Evolutionary conservation across 1,284 basidiomycete genomes (phyloP), one percentile per base, ranked within the genome.

Genomic region (Pulveroboletus sp.): DNA sequence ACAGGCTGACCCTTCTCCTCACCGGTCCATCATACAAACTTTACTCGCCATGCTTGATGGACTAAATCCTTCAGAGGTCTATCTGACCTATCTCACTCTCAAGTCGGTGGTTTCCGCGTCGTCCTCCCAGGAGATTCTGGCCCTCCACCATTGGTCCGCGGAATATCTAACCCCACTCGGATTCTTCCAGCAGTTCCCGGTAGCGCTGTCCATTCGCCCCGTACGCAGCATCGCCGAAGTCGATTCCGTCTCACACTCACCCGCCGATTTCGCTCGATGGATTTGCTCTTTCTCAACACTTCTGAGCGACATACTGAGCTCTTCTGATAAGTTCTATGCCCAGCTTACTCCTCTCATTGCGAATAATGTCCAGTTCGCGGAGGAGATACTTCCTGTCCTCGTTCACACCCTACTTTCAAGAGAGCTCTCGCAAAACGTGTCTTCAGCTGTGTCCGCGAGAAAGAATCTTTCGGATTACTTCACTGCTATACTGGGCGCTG

Each of bases 361-460:
- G 39, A 71, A 75, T 2, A 81, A 88, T 57, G 62, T 76, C 1
- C 63, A 67, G 2, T 87, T 95, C 55, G 85, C 91, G 0, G 79
- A 84, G 57, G 73, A 84, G 45, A 73, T 89, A 17, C 75, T 95
- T 6, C 93, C 94, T 0, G 71, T 89, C 24, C 76, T 98, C 24
- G 82, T 95, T 3, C 87, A 93, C 63, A 81, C 82, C 3, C 61
- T 88, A 3, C 77, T 97, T 12, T 78, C 76, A 49, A 60, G 58
- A n/a, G 77, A 80, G 55, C 48, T 53, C 53, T 54, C 53, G 17
- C 54, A 57, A 42, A 42, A 50, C 21, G 35, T 48, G 45, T 47
- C 51, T 26, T 36, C 42, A 6, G 40, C 26, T 29, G 9, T 21
- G 21, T 58, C 63, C 49, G 54, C 43, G 57, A 65, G 45, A 59